These are phyloP conservation scores for Alternaria alternata DNA, from an alignment of 2,329 filamentous ascomycete genomes.

Conservation along the genomic window DNA sequence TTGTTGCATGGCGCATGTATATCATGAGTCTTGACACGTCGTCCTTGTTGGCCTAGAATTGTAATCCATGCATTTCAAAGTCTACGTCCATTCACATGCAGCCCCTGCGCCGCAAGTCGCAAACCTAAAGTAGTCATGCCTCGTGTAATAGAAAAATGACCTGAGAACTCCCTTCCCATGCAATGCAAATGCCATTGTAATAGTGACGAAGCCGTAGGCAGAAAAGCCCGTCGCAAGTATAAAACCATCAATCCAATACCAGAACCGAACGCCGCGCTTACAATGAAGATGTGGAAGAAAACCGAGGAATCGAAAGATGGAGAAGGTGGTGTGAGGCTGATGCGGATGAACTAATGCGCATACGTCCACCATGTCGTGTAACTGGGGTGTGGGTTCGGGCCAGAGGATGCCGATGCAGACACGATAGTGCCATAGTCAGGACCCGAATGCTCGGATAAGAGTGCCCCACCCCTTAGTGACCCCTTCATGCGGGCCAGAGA, in stretches of 20 bases:
- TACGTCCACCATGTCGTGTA: background rate
- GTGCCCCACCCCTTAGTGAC: constrained; percentile 2
- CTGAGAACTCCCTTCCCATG: constrained; percentile 28
- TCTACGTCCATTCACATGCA: constrained; percentile 2
- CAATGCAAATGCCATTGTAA: constrained; percentile 25
- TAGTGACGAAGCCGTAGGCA: constrained; percentile 7
- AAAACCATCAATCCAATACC: constrained; percentile 14
- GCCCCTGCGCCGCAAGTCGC: background rate
- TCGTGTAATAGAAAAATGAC: constrained; percentile 6
- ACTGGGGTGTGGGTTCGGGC: background rate
- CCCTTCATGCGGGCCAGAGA: background rate
- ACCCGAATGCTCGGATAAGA: background rate
- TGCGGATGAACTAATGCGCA: constrained; percentile 12
- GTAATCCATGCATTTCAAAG: background rate
- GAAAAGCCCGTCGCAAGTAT: background rate
- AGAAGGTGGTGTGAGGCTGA: background rate
- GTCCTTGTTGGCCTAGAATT: background rate
- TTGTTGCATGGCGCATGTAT: background rate
- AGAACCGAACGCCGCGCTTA: constrained; percentile 38
- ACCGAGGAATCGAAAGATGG: constrained; percentile 4
- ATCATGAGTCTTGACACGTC: background rate
- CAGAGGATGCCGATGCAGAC: background rate
- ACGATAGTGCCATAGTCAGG: background rate
- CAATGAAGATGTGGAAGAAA: constrained; percentile 15
- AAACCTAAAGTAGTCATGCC: background rate